These are phyloP conservation scores for Arthrobotrys megalospora DNA, from an alignment of 2,329 filamentous ascomycete genomes.

Conservation along the genomic window DNA sequence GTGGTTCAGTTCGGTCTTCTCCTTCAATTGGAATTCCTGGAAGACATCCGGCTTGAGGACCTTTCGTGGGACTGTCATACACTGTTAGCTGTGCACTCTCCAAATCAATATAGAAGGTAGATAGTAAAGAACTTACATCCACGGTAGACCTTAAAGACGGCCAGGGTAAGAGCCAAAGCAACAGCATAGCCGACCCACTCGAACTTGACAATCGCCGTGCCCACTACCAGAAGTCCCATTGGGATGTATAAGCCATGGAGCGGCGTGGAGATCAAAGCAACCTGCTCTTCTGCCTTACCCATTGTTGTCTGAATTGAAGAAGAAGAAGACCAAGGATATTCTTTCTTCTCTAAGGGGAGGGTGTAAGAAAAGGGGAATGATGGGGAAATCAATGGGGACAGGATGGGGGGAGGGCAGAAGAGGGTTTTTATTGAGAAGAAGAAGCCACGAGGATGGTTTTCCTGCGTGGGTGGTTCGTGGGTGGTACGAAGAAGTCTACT, in stretches of 20 bases:
- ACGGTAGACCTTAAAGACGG: slow-evolving; percentile 79
- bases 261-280: slow-evolving; percentile 62
- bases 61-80: slow-evolving; percentile 78
- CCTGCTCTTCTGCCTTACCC: slow-evolving; percentile 51
- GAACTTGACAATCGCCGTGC: slow-evolving; percentile 82
- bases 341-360: not conserved
- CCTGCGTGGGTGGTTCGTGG: not conserved
- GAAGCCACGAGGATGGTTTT: slow-evolving; percentile 29
- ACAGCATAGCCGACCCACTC: slow-evolving; percentile 82
- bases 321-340: not conserved
- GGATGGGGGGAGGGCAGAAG: slow-evolving; percentile 7
- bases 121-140: slow-evolving; percentile 74
- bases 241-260: slow-evolving; percentile 84
- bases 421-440: slow-evolving; percentile 18
- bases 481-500: slow-evolving; percentile 1
- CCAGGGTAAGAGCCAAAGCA: slow-evolving; percentile 76
- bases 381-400: not conserved
- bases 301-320: slow-evolving; percentile 18
- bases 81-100: slow-evolving; percentile 11
- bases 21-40: slow-evolving; percentile 91
- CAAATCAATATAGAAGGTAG: slow-evolving; percentile 10
- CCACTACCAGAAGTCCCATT: slow-evolving; percentile 81
- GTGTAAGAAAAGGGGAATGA: not conserved
- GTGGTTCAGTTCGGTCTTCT: slow-evolving; percentile 96
- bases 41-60: slow-evolving; percentile 89